A percentile compares a stretch with the other conserved stretches of the same genome.
Conservation (phyloP, 805 yeast species). For the Kazachstania kunashirensis region DNA sequence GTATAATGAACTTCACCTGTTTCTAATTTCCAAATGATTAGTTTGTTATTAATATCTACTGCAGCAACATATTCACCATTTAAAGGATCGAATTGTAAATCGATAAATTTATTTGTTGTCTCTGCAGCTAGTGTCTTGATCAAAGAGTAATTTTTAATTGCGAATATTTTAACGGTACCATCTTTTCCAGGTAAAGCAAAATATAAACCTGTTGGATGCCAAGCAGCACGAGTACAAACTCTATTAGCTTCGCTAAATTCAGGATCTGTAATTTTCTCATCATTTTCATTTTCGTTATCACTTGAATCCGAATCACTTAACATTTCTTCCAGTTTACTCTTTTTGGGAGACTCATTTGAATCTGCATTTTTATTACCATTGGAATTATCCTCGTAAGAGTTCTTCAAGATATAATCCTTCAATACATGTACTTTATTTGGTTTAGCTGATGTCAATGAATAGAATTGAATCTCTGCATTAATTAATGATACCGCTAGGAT, state of each 20-base stretch:
- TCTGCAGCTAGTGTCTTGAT: constrained; percentile 12
- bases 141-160: constrained; percentile 21
- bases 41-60: constrained; percentile 39
- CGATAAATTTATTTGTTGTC: constrained; percentile 30
- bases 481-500: constrained; percentile 47
- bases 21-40: constrained; percentile 48
- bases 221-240: constrained; percentile 46
- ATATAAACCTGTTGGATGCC: constrained; percentile 64
- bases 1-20: constrained; percentile 29
- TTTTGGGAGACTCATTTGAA: background rate
- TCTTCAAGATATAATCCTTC: constrained; percentile 30
- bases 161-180: constrained; percentile 37
- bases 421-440: constrained; percentile 45
- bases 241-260: constrained; percentile 32
- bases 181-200: constrained; percentile 56
- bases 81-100: constrained; percentile 48
- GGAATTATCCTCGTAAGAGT: constrained; percentile 17
- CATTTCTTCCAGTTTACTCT: background rate
- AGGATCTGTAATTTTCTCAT: constrained; percentile 24
- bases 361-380: constrained; percentile 2
- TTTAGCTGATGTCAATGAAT: constrained; percentile 40
- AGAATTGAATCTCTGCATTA: constrained; percentile 50
- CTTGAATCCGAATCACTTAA: constrained; percentile 17
- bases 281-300: constrained; percentile 30
- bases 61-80: constrained; percentile 53